Conservation (phyloP, 768 basidiomycete genomes). For the Cyclocybe cylindracea region DNA sequence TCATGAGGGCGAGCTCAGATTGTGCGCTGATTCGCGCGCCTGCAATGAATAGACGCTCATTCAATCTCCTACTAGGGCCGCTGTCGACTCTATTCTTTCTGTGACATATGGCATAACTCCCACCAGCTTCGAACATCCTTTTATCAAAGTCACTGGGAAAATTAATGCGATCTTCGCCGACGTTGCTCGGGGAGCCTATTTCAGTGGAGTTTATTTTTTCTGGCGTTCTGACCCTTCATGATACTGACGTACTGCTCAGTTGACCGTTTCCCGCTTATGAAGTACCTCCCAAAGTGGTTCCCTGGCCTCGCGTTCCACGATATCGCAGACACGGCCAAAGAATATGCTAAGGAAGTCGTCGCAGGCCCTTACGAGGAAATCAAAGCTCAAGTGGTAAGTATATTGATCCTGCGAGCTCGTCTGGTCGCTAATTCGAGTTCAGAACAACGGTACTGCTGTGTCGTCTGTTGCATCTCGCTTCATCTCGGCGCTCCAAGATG, state of each 20-base stretch:
- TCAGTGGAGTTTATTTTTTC: background rate
- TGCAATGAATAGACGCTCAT: too few relatives aligned
- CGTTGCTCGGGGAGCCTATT: slow-evolving; percentile 1
- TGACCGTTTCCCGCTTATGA: slow-evolving; percentile 7
- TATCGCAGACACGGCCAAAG: slow-evolving; percentile 5
- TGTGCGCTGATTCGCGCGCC: background rate
- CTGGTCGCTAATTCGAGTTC: background rate
- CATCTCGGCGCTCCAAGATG: slow-evolving; percentile 4
- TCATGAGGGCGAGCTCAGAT: slow-evolving; percentile 3
- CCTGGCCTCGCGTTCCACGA: slow-evolving; percentile 12
- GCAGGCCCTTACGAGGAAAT: slow-evolving; percentile 8
- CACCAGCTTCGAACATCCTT: slow-evolving; percentile 3
- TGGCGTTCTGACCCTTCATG: too few relatives aligned
- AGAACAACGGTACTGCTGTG: slow-evolving; percentile 8
- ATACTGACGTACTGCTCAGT: background rate
- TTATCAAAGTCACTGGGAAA: slow-evolving; percentile 1
- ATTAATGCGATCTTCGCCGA: slow-evolving; percentile 4
- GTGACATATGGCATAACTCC: slow-evolving; percentile 4
- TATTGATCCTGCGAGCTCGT: too few relatives aligned
- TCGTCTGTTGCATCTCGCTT: slow-evolving; percentile 6
- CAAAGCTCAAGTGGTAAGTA: slow-evolving; percentile 10
- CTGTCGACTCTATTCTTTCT: background rate
- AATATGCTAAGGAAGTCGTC: slow-evolving; percentile 2
- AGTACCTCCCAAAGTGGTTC: slow-evolving; percentile 14
- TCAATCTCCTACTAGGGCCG: background rate